Percentiles rank a stretch among this genome's conserved stretches.
Evolutionary conservation across 2,329 filamentous ascomycete genomes (phyloP).

Genomic region (Ascochyta koolunga): DNA sequence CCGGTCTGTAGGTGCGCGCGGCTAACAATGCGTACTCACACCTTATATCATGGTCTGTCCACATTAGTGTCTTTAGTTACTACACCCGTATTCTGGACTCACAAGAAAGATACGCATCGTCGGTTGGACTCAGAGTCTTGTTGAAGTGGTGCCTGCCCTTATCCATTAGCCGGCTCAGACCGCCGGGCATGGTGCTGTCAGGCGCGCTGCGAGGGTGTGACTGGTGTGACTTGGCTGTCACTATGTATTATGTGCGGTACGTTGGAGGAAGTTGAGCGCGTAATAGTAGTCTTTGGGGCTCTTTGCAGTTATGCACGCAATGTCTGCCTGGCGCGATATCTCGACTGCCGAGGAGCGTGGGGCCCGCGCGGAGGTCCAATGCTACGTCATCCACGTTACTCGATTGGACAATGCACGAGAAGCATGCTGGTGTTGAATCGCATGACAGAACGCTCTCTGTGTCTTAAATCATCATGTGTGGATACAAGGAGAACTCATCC

Average conservation of each 20-base stretch:
- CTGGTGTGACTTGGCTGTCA: conserved; percentile 1
- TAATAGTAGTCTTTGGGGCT: background rate
- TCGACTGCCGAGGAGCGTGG: conserved; percentile 17
- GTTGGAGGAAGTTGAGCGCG: background rate
- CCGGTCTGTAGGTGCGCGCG: background rate
- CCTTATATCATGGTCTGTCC: conserved; percentile 67
- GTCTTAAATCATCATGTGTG: background rate
- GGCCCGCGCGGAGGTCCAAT: conserved; percentile 17
- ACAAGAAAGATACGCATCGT: conserved; percentile 75
- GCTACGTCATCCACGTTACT: conserved; percentile 21
- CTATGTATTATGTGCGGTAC: background rate
- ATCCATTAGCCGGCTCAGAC: conserved; percentile 33
- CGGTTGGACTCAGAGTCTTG: conserved; percentile 52
- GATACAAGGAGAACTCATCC: background rate
- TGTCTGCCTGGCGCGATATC: conserved; percentile 22
- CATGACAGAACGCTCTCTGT: background rate
- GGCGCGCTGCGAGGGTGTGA: conserved; percentile 6
- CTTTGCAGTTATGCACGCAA: conserved; percentile 17
- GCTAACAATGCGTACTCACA: conserved; percentile 55
- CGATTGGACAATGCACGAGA: conserved; percentile 15
- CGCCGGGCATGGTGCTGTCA: conserved; percentile 23
- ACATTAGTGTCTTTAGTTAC: conserved; percentile 25
- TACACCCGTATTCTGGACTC: conserved; percentile 46
- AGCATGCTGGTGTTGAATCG: conserved; percentile 7
- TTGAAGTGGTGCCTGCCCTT: conserved; percentile 38